Evolutionary conservation across 106 monocot species (phyloP), one percentile per base, ranked within the genome.

Genomic region (Amphibolis antarctica): DNA sequence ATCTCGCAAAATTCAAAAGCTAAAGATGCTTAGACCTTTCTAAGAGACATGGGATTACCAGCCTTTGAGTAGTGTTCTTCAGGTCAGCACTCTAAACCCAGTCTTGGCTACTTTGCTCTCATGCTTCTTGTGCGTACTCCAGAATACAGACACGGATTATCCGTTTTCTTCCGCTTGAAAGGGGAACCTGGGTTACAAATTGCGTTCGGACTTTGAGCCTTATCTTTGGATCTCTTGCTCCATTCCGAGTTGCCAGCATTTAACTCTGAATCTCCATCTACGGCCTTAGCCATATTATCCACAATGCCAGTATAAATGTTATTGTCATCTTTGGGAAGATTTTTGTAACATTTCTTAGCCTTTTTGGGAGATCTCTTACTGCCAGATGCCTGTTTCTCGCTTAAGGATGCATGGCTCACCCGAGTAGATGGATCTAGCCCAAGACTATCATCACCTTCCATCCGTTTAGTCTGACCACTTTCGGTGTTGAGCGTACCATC

Each of bases 91-190:
- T 14, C 53, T 18, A 3, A 1, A 14, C 19, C 53, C 53, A 14
- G n/a, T n/a, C n/a, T n/a, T n/a, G n/a, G n/a, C n/a, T n/a, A n/a
- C n/a, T n/a, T n/a, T n/a, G n/a, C n/a, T n/a, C 22, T 21, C 63
- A 63, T 63, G 63, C 12, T 63, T 63, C 63, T 47, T 20, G 63
- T 63, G 12, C 63, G 10, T 25, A 26, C 46, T 25, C 63, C 45
- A 27, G 63, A 11, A 24, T 22, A 11, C 9, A 0, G 25, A 26
- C 25, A 6, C 13, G 9, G 0, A 14, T 21, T 4, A 46, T 24
- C 26, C 25, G 45, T 0, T 26, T 55, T 25, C 54, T 55, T 21
- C 13, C 3, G 20, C 54, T 55, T 55, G 54, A 1, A 19, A 42
- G 61, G n/a, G 25, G 24, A 19, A 11, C n/a, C 21, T 46, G 46